Conservation (phyloP, 2,329 filamentous ascomycete species). For the Xylariaceae sp. region DNA sequence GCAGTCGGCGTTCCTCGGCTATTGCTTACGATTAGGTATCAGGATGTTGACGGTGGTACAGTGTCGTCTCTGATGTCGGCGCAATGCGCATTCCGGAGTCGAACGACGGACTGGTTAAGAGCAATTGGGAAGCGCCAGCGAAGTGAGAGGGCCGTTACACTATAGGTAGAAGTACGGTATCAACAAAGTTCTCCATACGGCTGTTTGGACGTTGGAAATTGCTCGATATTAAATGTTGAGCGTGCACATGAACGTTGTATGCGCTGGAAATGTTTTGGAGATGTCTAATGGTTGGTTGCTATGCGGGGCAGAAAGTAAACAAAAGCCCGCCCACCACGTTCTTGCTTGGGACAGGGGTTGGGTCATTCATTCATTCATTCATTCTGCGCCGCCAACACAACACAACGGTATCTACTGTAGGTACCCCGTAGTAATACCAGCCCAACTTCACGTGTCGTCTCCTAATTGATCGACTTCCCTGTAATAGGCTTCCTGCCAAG, state of each 20-base stretch:
- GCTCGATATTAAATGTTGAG: not conserved
- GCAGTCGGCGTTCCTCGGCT: not conserved
- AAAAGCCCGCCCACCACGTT: slow-evolving; percentile 27
- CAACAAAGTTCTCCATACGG: not conserved
- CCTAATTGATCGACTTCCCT: slow-evolving; percentile 25
- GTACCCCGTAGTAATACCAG: not conserved
- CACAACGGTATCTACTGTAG: not conserved
- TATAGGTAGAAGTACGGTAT: not conserved
- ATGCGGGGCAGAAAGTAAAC: slow-evolving; percentile 42
- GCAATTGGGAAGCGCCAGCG: not conserved
- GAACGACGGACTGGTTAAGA: not conserved
- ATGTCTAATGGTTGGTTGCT: slow-evolving; percentile 28
- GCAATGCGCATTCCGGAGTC: slow-evolving; percentile 12
- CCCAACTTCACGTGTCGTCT: slow-evolving; percentile 27
- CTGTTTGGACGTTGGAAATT: not conserved
- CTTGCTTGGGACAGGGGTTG: slow-evolving; percentile 4
- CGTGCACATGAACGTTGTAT: not conserved
- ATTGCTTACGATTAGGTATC: not conserved
- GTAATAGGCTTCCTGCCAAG: not conserved
- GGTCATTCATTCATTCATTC: not conserved
- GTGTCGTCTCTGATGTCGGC: slow-evolving; percentile 4
- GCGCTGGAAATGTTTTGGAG: slow-evolving; percentile 11
- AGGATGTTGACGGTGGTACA: not conserved
- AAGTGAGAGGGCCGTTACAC: no score
- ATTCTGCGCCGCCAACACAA: not conserved